Conservation (phyloP, 225 moss, liverwort and hornwort genomes). For the Thuidium tamariscinum region DNA sequence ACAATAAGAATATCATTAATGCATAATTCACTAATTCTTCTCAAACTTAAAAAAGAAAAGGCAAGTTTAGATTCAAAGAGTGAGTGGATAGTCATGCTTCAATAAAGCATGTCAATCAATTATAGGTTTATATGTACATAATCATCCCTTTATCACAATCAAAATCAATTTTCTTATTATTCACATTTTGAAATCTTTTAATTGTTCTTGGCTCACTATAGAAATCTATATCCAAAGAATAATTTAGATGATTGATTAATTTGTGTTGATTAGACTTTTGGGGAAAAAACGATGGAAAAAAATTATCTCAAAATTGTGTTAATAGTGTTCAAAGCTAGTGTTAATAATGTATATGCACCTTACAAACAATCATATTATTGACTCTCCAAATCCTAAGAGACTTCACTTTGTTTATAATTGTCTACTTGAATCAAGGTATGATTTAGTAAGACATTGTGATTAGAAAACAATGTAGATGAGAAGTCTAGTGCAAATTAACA, state of each 20-base stretch:
- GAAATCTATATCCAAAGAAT: too few relatives aligned
- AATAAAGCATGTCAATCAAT: neutral
- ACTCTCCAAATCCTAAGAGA: rapidly evolving
- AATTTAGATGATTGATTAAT: too few relatives aligned
- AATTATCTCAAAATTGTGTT: too few relatives aligned
- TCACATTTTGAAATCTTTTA: neutral
- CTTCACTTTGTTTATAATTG: neutral
- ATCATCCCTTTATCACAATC: neutral
- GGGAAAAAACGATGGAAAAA: too few relatives aligned
- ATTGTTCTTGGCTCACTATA: neutral
- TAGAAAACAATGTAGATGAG: neutral
- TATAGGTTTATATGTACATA: neutral
- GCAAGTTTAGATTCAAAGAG: neutral
- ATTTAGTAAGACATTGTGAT: neutral
- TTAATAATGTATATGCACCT: neutral
- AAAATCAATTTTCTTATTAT: neutral
- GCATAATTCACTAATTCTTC: neutral
- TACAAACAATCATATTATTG: neutral
- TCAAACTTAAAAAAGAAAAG: neutral
- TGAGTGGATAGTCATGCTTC: neutral
- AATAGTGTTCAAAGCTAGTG: too few relatives aligned
- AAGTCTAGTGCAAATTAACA: neutral
- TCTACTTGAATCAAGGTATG: neutral
- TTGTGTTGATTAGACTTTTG: too few relatives aligned
- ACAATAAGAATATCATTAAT: neutral